phyloP scores from a whole-genome alignment of 306 rosid genomes.

The Cicer arietinum region DNA sequence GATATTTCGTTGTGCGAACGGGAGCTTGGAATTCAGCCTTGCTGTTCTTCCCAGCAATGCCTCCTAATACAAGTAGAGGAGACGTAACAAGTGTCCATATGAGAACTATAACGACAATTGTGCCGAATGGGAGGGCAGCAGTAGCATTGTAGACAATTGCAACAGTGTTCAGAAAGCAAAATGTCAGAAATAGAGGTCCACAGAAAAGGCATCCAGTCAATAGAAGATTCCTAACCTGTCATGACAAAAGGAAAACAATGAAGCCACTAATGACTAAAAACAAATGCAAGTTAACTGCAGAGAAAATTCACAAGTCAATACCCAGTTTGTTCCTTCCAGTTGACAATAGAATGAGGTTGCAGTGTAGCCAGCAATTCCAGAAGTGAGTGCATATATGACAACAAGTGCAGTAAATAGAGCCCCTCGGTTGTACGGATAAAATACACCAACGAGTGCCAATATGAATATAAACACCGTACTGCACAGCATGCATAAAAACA shows the following conservation, averaged over 20 bases:
- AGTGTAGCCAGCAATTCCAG: slow-evolving; percentile 92
- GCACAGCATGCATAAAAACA: slow-evolving; percentile 45
- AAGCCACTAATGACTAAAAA: slow-evolving; percentile 20
- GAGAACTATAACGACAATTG: slow-evolving; percentile 62
- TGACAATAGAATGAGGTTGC: slow-evolving; percentile 92
- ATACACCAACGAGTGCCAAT: slow-evolving; percentile 90
- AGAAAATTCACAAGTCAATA: slow-evolving; percentile 40
- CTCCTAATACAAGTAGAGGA: slow-evolving; percentile 63
- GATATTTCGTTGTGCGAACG: slow-evolving; percentile 58
- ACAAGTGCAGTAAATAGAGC: slow-evolving; percentile 86
- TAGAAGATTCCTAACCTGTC: slow-evolving; percentile 63
- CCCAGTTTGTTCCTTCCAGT: slow-evolving; percentile 93
- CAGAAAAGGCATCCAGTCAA: slow-evolving; percentile 65
- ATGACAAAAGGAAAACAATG: slow-evolving; percentile 26
- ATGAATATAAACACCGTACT: slow-evolving; percentile 80
- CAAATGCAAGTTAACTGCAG: slow-evolving; percentile 23
- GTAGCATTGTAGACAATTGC: slow-evolving; percentile 59
- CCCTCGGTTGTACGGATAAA: slow-evolving; percentile 95
- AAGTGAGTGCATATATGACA: slow-evolving; percentile 90
- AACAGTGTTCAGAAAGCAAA: slow-evolving; percentile 61
- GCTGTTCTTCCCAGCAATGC: slow-evolving; percentile 68
- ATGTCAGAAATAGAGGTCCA: slow-evolving; percentile 60
- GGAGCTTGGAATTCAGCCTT: slow-evolving; percentile 64
- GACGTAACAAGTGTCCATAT: slow-evolving; percentile 64
- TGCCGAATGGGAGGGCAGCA: slow-evolving; percentile 67